Evolutionary conservation across 805 yeast genomes (phyloP).

Genomic region (Lachancea nothofagi): DNA sequence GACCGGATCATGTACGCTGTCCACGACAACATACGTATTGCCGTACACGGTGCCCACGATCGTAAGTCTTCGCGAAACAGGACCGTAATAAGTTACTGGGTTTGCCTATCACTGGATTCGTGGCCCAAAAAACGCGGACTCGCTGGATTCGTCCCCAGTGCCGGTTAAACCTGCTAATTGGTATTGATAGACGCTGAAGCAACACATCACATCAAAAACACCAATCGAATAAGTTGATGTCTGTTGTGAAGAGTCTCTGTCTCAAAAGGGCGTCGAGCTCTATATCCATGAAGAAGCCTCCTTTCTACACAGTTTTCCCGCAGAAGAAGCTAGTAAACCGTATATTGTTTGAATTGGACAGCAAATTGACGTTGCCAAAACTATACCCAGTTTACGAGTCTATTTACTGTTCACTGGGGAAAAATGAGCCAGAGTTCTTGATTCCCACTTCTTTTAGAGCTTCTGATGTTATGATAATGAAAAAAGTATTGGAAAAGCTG

Average conservation of each 20-base stretch:
- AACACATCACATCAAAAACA: no score
- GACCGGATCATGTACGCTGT: no score
- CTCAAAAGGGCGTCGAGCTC: not conserved
- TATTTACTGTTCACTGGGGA: conserved; percentile 44
- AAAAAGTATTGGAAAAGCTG: conserved; percentile 57
- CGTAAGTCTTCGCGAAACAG: no score
- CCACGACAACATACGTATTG: no score
- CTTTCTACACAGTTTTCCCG: conserved; percentile 49
- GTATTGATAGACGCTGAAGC: no score
- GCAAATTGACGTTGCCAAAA: conserved; percentile 48
- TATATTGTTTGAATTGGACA: conserved; percentile 61
- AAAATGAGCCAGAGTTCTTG: conserved; percentile 22
- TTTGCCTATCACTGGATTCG: no score
- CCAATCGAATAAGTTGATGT: no score
- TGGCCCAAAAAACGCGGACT: no score
- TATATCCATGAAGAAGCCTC: conserved; percentile 27
- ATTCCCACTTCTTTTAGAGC: conserved; percentile 48
- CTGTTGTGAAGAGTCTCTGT: not conserved
- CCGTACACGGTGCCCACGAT: no score
- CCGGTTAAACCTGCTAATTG: no score
- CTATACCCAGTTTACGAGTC: conserved; percentile 48
- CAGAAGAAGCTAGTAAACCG: conserved; percentile 50
- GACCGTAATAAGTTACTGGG: no score
- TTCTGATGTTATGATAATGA: conserved; percentile 60
- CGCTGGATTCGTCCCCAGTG: no score